Base-by-base conservation (phyloP, 2,329 filamentous ascomycete genomes). In the Dothistroma septosporum region DNA sequence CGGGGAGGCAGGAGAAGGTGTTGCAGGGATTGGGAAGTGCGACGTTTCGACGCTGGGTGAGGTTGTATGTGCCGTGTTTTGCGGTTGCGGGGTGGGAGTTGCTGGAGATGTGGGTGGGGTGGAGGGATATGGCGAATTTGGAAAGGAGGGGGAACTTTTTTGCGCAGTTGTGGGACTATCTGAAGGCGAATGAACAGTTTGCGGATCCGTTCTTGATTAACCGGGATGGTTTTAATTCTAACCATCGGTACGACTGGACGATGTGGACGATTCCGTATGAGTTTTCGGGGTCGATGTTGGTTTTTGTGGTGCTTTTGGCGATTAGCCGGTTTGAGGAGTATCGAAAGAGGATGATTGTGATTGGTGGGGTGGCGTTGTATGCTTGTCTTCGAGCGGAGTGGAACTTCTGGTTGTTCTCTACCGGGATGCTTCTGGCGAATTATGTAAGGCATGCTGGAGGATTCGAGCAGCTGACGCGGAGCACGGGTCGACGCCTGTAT, bases 261-360 rank as follows among this genome's bases (percentile, higher is more conserved):
- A 64, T 66, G 64, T 66, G 64, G 64, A 66, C 64, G n/a, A 66
- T 66, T 31, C 64, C 64, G 11, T 62, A 63, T 32, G 64, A 66
- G 44, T 66, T 57, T 31, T 55, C 60, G 19, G 64, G 64, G 8
- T 61, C 58, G 6, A 31, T 66, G 49, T 41, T 64, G 32, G 55
- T 66, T 19, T 66, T 61, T 32, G 19, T 48, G 28, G 24, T 61
- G 8, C 41, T 64, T 21, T 35, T 66, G 37, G 58, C 55, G 5
- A 37, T 61, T 3, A 35, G 57, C 22, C 53, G 64, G 21, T 55
- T 61, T 41, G 14, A 46, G 32, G 44, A 41, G n/a, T 59, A 60
- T 44, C 21, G 44, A 6, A 56, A 53, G 31, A 49, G 60, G 37
- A 57, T 57, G n/a, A 35, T 65, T 11, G 52, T 53, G 22, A 58